These are phyloP conservation scores for Streptanthus diversifolius DNA, from an alignment of 345 rosid species.

Conservation along the genomic window DNA sequence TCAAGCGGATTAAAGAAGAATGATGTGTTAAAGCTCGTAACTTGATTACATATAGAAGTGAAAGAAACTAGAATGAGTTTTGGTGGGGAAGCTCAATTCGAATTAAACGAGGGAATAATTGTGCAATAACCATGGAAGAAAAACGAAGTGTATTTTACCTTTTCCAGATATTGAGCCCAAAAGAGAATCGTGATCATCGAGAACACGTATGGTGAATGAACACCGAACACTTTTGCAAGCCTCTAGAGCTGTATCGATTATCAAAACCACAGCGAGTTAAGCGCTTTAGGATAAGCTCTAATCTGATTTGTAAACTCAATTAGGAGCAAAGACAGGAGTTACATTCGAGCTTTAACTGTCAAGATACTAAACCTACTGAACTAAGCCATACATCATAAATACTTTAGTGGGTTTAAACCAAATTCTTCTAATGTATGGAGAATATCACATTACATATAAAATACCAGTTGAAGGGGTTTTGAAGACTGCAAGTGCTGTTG, in stretches of 20 bases:
- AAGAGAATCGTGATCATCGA: constrained; percentile 62
- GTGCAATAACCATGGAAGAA: neutral
- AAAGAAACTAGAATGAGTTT: neutral
- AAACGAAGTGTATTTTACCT: constrained; percentile 42
- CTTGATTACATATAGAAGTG: neutral
- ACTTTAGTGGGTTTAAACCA: neutral
- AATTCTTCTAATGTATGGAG: neutral
- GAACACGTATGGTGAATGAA: constrained; percentile 64
- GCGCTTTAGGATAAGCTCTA: neutral
- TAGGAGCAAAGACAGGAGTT: neutral
- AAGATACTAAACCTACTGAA: constrained; percentile 2
- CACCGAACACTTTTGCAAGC: constrained; percentile 50
- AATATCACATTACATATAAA: neutral
- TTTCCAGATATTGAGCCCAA: constrained; percentile 49
- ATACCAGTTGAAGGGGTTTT: constrained; percentile 70
- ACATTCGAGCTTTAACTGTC: neutral
- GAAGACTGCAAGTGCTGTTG: constrained; percentile 85
- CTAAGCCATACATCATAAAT: neutral
- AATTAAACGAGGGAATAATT: neutral
- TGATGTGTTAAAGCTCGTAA: neutral
- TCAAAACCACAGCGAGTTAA: constrained; percentile 13
- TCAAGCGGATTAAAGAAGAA: neutral
- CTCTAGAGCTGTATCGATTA: constrained; percentile 64
- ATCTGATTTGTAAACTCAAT: neutral
- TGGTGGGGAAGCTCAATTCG: neutral